Base-by-base conservation (phyloP, 352 stramenopile genomes). In the Halophytophthora batemanensis region DNA sequence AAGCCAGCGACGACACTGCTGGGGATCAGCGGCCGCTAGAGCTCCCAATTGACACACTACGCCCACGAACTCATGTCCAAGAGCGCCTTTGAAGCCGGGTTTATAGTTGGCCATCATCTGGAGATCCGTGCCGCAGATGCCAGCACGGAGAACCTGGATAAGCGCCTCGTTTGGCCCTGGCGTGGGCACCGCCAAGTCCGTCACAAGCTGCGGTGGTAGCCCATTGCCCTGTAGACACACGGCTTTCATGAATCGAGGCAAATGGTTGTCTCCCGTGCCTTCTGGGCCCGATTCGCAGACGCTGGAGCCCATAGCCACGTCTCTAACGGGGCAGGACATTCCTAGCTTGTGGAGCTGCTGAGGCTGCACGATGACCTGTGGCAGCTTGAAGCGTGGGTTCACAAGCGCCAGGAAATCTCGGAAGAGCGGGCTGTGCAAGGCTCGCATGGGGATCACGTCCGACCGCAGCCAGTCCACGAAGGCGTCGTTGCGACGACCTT, bases 11-110 rank as follows among this genome's bases (percentile, higher is more conserved):
- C 15, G 43, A 15, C 56, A 52, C 12, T 41, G 53, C 19, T 56
- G 25, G 22, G 56, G 42, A 14, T 69, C 61, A 12, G 71, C 59
- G 6, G 25, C 22, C 19, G 42, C 61, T 35, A 71, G 45, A 12
- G 43, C 46, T 31, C 76, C 71, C 18, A 96, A 51, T 39, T 81
- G 49, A 18, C 82, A 67, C 2, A 97, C 85, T 38, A 89, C 73
- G 7, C 87, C 89, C 21, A 97, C 86, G 54, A 96, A 96, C 69
- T 97, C 89, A 57, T 97, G 89, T 34, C 89, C 89, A 18, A 96
- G 56, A 2, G 76, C 70, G 23, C 78, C 75, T 13, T 71, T 61
- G 49, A 90, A 91, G 7, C 74, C 70, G 14, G 68, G 61, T 36
- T 91, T 91, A 71, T 91, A 91, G 34, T 77, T 69, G 25, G 74